These are phyloP conservation scores for Marvania coccoides DNA, from an alignment of 139 green algal species.

Conservation along the genomic window DNA sequence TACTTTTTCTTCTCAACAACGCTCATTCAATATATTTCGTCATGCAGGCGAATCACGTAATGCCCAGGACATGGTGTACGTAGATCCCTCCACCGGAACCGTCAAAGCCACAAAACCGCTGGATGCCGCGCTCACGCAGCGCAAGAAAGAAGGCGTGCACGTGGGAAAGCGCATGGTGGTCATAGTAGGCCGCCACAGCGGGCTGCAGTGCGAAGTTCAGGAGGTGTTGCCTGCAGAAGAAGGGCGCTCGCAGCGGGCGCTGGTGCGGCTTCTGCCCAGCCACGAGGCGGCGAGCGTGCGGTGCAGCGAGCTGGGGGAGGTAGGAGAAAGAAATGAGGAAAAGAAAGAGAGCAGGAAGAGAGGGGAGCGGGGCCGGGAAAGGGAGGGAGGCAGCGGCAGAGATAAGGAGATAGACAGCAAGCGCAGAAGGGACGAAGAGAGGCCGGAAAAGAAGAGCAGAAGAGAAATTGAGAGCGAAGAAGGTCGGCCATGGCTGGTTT, in stretches of 20 bases:
- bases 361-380: not conserved
- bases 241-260: conserved; percentile 31
- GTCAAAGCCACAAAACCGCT: conserved; percentile 44
- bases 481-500: conserved; percentile 37
- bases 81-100: conserved; percentile 38
- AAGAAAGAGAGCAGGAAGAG: not conserved
- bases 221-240: conserved; percentile 33
- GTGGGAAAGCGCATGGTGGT: conserved; percentile 43
- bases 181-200: conserved; percentile 42
- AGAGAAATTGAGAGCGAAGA: not conserved
- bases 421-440: not conserved
- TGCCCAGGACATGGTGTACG: conserved; percentile 43
- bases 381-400: not conserved
- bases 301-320: conserved; percentile 39
- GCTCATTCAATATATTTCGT: too few relatives aligned
- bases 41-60: conserved; percentile 11
- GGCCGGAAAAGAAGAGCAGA: not conserved
- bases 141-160: conserved; percentile 8
- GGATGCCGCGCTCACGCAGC: conserved; percentile 58
- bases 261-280: conserved; percentile 38
- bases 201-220: conserved; percentile 44
- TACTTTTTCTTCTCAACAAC: too few relatives aligned
- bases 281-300: conserved; percentile 39
- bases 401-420: not conserved
- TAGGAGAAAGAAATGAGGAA: not conserved